A percentile compares a stretch with the other conserved stretches of the same genome.
Conservation (phyloP, 257 asterid species). For the Catharanthus roseus region DNA sequence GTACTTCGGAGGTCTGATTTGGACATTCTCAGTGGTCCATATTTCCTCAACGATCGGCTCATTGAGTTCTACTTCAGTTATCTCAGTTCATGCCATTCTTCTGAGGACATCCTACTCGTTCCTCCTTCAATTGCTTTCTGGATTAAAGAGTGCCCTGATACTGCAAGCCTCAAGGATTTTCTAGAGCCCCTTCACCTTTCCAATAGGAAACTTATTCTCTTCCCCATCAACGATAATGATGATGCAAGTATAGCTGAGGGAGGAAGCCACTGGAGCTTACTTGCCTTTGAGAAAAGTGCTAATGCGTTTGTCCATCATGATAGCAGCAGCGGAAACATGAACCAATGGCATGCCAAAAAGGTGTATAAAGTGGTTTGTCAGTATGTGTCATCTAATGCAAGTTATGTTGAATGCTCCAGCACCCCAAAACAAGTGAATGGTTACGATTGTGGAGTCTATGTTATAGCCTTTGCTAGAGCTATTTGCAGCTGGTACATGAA, state of each 20-base stretch:
- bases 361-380: conserved; percentile 36
- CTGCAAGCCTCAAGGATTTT: conserved; percentile 45
- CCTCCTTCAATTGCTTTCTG: conserved; percentile 79
- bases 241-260: conserved; percentile 65
- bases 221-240: conserved; percentile 70
- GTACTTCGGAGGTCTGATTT: conserved; percentile 72
- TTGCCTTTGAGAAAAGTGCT: conserved; percentile 46
- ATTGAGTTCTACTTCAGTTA: conserved; percentile 81
- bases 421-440: conserved; percentile 54
- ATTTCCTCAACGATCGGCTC: conserved; percentile 72
- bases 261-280: conserved; percentile 79
- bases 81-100: conserved; percentile 41
- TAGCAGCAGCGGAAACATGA: conserved; percentile 36
- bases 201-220: conserved; percentile 47
- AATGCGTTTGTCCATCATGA: conserved; percentile 73
- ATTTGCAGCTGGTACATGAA: conserved; percentile 55
- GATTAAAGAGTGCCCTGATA: conserved; percentile 75
- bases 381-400: conserved; percentile 23
- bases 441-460: conserved; percentile 78
- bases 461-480: conserved; percentile 53
- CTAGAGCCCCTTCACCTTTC: conserved; percentile 61
- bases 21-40: conserved; percentile 57
- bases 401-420: conserved; percentile 32
- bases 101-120: conserved; percentile 52
- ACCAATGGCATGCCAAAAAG: conserved; percentile 35